Base-by-base conservation (phyloP, 1,284 basidiomycete genomes). In the Trametes polyzona region DNA sequence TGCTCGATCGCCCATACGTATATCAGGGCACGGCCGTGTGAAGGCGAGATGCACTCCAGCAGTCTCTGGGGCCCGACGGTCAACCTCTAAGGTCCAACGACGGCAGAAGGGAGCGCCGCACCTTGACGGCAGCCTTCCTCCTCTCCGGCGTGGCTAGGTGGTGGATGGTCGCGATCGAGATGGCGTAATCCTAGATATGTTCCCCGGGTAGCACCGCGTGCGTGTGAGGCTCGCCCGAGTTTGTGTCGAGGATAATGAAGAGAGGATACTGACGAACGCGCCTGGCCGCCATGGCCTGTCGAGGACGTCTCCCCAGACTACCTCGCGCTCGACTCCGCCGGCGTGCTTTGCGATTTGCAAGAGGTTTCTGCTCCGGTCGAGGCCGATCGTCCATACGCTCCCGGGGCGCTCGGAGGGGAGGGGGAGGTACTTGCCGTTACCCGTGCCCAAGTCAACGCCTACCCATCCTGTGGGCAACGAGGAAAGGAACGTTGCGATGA, bases 1-100 rank as follows among this genome's bases (percentile, higher is more conserved):
- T 99, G 97, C 69, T 98, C 95, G 52, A 92, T 84, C 1, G 96
- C 96, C 97, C 97, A 99, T n/a, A 98, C 97, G 67, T 97, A 98
- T 66, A 99, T 89, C 63, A 99, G 78, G 55, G 95, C 81, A 7
- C 93, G 86, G 10, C 93, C 90, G 64, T 90, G 83, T 2, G 67
- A 55, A 5, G 86, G 77, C 1, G 84, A 84, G 35, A 93, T 83
- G 12, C 80, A 77, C 55, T 83, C 78, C 16, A 95, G 69, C 19
- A 95, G 77, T 30, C 85, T 80, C 88, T 93, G 65, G 3, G 26
- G 2, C 0, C 24, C 9, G 30, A 16, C 39, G 23, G 41, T 5
- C 33, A 32, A 26, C 9, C 27, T 49, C 32, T 26, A 17, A 24
- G 8, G 4, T 9, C 9, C 17, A 23, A 12, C 10, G 17, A 16